phyloP scores from a whole-genome alignment of 495 filamentous ascomycete genomes.

The Talaromyces wortmannii region DNA sequence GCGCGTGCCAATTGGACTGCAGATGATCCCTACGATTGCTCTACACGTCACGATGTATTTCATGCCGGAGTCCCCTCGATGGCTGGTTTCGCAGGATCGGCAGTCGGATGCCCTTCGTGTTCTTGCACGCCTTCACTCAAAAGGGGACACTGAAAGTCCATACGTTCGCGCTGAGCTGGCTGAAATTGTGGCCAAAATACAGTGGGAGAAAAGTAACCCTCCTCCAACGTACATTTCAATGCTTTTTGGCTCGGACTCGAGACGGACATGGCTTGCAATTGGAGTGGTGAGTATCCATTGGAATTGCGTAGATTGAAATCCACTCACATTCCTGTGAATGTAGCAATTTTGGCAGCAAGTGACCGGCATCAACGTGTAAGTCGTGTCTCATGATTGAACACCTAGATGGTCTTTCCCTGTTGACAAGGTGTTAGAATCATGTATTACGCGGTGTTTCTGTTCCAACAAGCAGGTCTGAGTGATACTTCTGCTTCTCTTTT shows the following conservation, averaged over 20 bases:
- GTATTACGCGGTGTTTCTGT: slow-evolving; percentile 21
- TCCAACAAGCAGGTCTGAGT: slow-evolving; percentile 16
- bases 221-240: slow-evolving; percentile 15
- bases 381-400: neutral
- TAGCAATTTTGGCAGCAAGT: slow-evolving; percentile 25
- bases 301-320: neutral
- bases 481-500: slow-evolving; percentile 13
- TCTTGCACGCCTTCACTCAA: slow-evolving; percentile 27
- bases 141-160: slow-evolving; percentile 13
- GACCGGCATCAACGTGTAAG: slow-evolving; percentile 21
- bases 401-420: neutral
- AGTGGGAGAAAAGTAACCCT: slow-evolving; percentile 13
- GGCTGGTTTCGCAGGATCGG: slow-evolving; percentile 28
- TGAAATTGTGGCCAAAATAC: slow-evolving; percentile 15
- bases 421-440: slow-evolving; percentile 12
- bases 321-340: neutral
- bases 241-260: slow-evolving; percentile 15
- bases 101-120: slow-evolving; percentile 28
- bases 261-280: slow-evolving; percentile 23
- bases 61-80: slow-evolving; percentile 38
- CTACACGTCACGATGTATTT: slow-evolving; percentile 15
- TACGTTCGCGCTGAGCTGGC: slow-evolving; percentile 12
- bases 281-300: slow-evolving; percentile 13
- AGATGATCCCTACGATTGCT: slow-evolving; percentile 14
- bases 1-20: slow-evolving; percentile 10